Base-by-base conservation (phyloP, 2,329 filamentous ascomycete species). In the Botrytis elliptica region DNA sequence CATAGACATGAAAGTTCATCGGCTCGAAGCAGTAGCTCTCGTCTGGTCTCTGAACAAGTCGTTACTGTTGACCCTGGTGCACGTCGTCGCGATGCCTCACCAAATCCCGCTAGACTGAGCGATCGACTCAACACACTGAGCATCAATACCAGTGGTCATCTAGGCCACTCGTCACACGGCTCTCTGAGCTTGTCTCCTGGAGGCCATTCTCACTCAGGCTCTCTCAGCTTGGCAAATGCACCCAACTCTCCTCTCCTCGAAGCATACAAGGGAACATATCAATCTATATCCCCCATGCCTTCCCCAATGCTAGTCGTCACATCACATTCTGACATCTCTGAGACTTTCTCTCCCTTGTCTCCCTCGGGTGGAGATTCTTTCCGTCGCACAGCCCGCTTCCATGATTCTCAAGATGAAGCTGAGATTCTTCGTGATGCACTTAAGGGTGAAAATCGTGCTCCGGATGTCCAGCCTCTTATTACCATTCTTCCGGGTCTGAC, bases 271-370 rank as follows among this genome's bases (percentile, higher is more conserved):
- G 95, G 95, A 57, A 97, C 95, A 0, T 98, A 97, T 79, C 95
- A 98, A 82, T 93, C 93, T 74, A 93, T 97, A 78, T 97, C 95
- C 0, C 95, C 95, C 0, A 97, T 98, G 93, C 95, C 95, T 0
- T 94, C 94, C 0, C 93, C 95, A 0, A 38, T 91, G 79, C 80
- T 90, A 6, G 82, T 89, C 4, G 83, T 85, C 1, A 80, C 85
- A 66, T 82, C 85, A 44, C 75, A 78, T 52, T 85, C 87, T 52
- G 85, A 90, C 16, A n/a, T 79, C 74, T 77, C 87, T 40, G 87
- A 89, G 55, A 83, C 85, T 1, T 82, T 90, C 22, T 88, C 87
- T 0, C 87, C 89, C 0, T 79, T 86, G 16, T 81, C 83, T 70
- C 89, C 87, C 0, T 87, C 87, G 73, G 77, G 85, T 74, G 83